A percentile compares a stretch with the other conserved stretches of the same genome.
Conservation (phyloP, 2,329 filamentous ascomycete species). For the Magnaporthiopsis incrustans region DNA sequence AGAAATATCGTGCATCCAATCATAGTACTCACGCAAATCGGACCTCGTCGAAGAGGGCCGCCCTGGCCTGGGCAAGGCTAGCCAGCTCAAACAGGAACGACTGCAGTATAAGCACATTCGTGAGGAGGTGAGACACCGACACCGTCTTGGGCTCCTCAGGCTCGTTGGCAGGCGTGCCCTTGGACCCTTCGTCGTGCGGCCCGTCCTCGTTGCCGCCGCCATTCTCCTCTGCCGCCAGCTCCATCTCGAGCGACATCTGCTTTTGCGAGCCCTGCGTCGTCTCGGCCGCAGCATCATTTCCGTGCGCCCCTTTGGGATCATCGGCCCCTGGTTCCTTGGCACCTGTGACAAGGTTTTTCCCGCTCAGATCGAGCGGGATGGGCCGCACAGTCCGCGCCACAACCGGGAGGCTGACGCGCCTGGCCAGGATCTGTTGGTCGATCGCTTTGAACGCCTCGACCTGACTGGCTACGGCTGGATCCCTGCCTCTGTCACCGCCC, state of each 20-base stretch:
- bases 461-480: slow-evolving; percentile 38
- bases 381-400: slow-evolving; percentile 28
- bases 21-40: slow-evolving; percentile 41
- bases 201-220: slow-evolving; percentile 16
- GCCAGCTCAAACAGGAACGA: slow-evolving; percentile 73
- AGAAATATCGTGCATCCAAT: not conserved
- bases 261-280: slow-evolving; percentile 9
- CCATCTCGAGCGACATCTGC: slow-evolving; percentile 3
- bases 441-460: slow-evolving; percentile 54
- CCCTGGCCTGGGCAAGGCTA: slow-evolving; percentile 65
- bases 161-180: slow-evolving; percentile 12
- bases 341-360: slow-evolving; percentile 22
- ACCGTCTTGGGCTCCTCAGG: slow-evolving; percentile 33
- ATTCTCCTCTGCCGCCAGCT: slow-evolving; percentile 13
- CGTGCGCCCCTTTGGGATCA: slow-evolving; percentile 12
- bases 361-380: slow-evolving; percentile 37
- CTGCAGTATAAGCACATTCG: slow-evolving; percentile 71
- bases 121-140: slow-evolving; percentile 70
- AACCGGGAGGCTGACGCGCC: slow-evolving; percentile 43
- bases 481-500: slow-evolving; percentile 16
- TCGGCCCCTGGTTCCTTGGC: not conserved
- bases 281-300: slow-evolving; percentile 17
- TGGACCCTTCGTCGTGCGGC: slow-evolving; percentile 18
- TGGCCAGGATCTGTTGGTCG: slow-evolving; percentile 53
- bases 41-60: slow-evolving; percentile 69